Conservation (phyloP, 371 early-diverging fungal species). For the Umbelopsis sp. region DNA sequence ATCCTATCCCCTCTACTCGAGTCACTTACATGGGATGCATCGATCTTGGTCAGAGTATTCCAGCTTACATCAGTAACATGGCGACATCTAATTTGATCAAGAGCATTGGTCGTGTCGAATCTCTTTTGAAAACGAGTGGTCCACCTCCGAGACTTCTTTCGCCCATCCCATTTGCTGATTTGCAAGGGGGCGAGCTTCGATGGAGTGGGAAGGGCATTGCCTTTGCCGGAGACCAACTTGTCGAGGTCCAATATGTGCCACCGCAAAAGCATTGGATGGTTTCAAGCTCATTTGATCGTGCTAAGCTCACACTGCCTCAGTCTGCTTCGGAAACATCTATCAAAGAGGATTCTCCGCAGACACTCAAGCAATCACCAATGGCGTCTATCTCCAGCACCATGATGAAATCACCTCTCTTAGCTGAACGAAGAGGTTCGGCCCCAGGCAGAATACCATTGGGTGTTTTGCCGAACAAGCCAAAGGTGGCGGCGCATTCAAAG, state of each 20-base stretch:
- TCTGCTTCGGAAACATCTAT: neutral
- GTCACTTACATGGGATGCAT: slow-evolving; percentile 54
- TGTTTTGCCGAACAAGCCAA: slow-evolving; percentile 3
- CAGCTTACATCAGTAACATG: slow-evolving; percentile 57
- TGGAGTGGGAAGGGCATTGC: slow-evolving; percentile 1
- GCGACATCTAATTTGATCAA: slow-evolving; percentile 50
- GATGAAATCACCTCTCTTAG: neutral
- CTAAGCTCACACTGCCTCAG: neutral
- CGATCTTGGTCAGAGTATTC: slow-evolving; percentile 56
- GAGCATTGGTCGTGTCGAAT: slow-evolving; percentile 49
- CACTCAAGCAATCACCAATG: neutral
- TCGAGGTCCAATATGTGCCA: slow-evolving; percentile 6
- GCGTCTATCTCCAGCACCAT: slow-evolving; percentile 10
- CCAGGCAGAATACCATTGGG: slow-evolving; percentile 15
- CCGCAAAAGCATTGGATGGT: neutral
- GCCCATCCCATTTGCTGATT: slow-evolving; percentile 30
- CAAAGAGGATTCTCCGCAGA: neutral
- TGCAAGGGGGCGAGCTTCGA: neutral
- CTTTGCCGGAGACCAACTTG: slow-evolving; percentile 3
- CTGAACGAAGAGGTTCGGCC: slow-evolving; percentile 20
- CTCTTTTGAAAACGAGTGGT: slow-evolving; percentile 51
- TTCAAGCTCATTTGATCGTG: neutral
- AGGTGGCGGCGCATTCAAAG: slow-evolving; percentile 9
- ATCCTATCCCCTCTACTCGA: slow-evolving; percentile 63
- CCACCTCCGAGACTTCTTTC: slow-evolving; percentile 50